These are phyloP conservation scores for Oryza officinalis DNA, from an alignment of 176 grass and related monocot genomes.

Conservation along the genomic window DNA sequence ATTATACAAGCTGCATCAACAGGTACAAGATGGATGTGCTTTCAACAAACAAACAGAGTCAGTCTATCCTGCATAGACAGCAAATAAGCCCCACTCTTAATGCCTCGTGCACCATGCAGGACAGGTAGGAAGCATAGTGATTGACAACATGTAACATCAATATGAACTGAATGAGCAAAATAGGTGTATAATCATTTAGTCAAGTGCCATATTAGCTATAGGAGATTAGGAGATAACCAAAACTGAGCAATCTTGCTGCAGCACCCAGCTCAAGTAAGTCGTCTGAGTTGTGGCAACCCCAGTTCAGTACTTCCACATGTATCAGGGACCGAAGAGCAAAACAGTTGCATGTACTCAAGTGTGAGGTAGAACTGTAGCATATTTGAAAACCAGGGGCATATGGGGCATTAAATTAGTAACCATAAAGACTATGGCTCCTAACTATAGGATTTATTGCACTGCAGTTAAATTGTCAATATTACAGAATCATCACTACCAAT, in stretches of 20 bases:
- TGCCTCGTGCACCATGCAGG: background rate
- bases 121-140: background rate
- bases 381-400: too few relatives aligned
- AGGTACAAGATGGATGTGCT: background rate
- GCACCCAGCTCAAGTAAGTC: background rate
- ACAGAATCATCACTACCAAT: background rate
- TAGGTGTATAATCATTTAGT: background rate
- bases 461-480: background rate
- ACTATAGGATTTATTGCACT: background rate
- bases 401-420: background rate
- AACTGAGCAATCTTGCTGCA: background rate
- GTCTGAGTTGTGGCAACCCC: too few relatives aligned
- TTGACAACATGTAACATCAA: background rate
- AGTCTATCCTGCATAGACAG: background rate
- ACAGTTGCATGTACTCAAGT: background rate
- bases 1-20: background rate
- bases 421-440: background rate
- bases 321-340: background rate
- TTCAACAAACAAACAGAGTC: background rate
- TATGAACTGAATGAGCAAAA: slow-evolving; percentile 5
- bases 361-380: background rate
- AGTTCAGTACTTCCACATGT: too few relatives aligned
- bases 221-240: background rate
- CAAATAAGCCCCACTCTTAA: slow-evolving; percentile 9
- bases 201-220: background rate